These are phyloP conservation scores for Schoenoplectus triqueter DNA, from an alignment of 202 grass and related monocot species.

Conservation along the genomic window DNA sequence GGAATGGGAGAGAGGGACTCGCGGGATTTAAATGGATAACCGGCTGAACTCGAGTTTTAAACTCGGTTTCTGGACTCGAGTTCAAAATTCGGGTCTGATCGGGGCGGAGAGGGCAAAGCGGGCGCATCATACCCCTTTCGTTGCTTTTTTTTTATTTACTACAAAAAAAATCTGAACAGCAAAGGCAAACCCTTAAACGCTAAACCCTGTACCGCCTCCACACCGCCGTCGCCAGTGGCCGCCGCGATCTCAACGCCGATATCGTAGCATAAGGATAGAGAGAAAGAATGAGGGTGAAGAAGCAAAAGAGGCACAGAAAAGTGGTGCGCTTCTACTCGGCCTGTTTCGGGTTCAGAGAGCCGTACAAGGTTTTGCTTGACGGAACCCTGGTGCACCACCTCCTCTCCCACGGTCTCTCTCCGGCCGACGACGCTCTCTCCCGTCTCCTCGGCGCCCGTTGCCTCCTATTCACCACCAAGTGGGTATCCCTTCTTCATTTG, in stretches of 20 bases:
- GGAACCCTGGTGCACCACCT: conserved; percentile 84
- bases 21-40: too few relatives aligned
- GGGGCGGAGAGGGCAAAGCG: too few relatives aligned
- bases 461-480: conserved; percentile 79
- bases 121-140: too few relatives aligned
- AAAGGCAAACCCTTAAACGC: too few relatives aligned
- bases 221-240: not conserved
- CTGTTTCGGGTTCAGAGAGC: conserved; percentile 87
- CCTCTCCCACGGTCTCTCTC: conserved; percentile 56
- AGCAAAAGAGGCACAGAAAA: conserved; percentile 74
- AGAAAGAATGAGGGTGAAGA: conserved; percentile 78
- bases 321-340: conserved; percentile 78
- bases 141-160: too few relatives aligned
- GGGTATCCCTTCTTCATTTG: not conserved
- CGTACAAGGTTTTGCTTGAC: conserved; percentile 76
- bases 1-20: too few relatives aligned
- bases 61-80: too few relatives aligned
- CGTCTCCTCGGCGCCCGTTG: conserved; percentile 60
- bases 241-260: too few relatives aligned
- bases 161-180: too few relatives aligned
- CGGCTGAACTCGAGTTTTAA: too few relatives aligned
- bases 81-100: too few relatives aligned
- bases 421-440: conserved; percentile 56
- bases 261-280: not conserved
- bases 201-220: conserved; percentile 16